A percentile compares a stretch with the other conserved stretches of the same genome.
phyloP scores from a whole-genome alignment of 371 early-diverging fungal genomes.

The Circinella umbellata region DNA sequence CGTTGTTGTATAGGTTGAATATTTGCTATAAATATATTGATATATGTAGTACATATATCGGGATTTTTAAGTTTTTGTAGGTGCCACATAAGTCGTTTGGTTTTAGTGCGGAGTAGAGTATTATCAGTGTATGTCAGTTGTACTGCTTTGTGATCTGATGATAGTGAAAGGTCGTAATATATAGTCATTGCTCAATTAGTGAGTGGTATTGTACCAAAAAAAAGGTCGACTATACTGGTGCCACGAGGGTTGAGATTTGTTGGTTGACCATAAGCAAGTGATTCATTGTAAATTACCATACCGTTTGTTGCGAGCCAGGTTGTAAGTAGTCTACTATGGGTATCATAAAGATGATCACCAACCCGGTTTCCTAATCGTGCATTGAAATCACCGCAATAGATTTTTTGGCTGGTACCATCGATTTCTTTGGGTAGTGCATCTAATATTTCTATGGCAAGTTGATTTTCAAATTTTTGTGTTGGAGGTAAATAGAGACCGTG shows the following conservation, averaged over 20 bases:
- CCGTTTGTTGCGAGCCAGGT: too few species aligned
- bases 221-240: constrained; percentile 15
- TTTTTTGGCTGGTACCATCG: neutral
- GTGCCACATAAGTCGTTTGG: neutral
- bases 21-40: neutral
- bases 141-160: constrained; percentile 10
- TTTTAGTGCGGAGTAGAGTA: neutral
- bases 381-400: constrained; percentile 5
- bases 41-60: neutral
- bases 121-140: neutral
- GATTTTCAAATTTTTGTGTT: neutral
- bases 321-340: too few species aligned
- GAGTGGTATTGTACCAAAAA: neutral
- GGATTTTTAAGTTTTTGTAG: neutral
- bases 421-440: neutral
- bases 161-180: neutral
- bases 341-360: neutral
- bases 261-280: neutral
- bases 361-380: constrained; percentile 1
- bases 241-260: constrained; percentile 5
- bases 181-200: neutral
- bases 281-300: neutral
- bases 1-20: neutral
- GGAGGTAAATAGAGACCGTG: neutral
- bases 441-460: neutral